Conservation (phyloP, 1,284 basidiomycete genomes). For the Psilocybe mexicana region DNA sequence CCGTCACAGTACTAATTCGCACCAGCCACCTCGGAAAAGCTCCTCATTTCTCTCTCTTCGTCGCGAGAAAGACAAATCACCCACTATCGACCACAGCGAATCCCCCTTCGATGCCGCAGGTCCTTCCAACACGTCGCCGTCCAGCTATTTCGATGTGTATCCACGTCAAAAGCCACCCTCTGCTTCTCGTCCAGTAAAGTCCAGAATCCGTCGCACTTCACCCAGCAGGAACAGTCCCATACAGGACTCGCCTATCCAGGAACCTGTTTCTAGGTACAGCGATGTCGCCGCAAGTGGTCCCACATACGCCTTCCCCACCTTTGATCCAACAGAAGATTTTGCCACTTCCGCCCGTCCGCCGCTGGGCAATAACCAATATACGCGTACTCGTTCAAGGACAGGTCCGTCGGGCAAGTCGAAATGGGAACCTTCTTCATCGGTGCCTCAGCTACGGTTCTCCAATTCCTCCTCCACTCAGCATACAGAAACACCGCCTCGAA, state of each 20-base stretch:
- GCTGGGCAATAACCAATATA: constrained; percentile 28
- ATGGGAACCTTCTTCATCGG: constrained; percentile 39
- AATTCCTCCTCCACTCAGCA: constrained; percentile 64
- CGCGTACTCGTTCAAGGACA: constrained; percentile 54
- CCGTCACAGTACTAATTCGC: constrained; percentile 36
- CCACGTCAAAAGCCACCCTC: constrained; percentile 15
- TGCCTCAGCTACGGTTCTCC: constrained; percentile 59
- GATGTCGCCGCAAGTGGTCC: constrained; percentile 18
- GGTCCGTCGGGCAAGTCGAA: constrained; percentile 51
- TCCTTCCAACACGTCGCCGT: constrained; percentile 25
- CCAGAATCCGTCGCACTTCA: constrained; percentile 19
- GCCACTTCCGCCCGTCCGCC: constrained; percentile 22
- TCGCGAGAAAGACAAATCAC: constrained; percentile 49
- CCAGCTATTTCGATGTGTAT: constrained; percentile 24
- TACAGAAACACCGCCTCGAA: constrained; percentile 65
- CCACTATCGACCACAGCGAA: constrained; percentile 26
- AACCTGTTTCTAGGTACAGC: constrained; percentile 7
- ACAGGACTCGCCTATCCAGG: constrained; percentile 10
- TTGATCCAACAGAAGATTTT: constrained; percentile 32
- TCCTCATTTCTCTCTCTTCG: constrained; percentile 55
- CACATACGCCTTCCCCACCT: constrained; percentile 36
- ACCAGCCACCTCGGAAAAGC: constrained; percentile 48
- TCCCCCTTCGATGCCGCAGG: constrained; percentile 27
- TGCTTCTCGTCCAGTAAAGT: constrained; percentile 19
- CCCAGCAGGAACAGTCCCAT: constrained; percentile 8